Base-by-base conservation (phyloP, 208 protist species). In the Kentomonas sorsogonicus region DNA sequence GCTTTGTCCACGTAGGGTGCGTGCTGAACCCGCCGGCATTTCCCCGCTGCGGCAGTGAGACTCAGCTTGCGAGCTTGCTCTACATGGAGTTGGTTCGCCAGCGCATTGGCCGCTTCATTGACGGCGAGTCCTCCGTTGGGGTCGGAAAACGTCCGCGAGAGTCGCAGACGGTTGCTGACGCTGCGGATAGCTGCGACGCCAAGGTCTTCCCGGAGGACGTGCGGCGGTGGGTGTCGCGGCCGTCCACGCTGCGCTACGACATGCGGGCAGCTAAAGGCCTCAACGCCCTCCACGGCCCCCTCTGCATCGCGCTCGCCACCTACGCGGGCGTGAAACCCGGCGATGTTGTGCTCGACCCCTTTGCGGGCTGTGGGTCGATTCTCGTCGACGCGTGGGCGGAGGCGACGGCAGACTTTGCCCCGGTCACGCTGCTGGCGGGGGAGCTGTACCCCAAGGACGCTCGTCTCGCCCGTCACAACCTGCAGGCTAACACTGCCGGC, bases 241-340 rank as follows among this genome's bases (percentile, higher is more conserved):
- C 57, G 4, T 54, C 53, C 7, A 55, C 57, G 22, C 36, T 63
- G 22, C 68, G 63, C 29, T 53, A 74, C 18, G 73, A 81, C 29
- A 45, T 80, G 25, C 72, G 78, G 1, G 38, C 52, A 22, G 20
- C 44, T 20, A 80, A 80, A 44, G 70, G 78, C 1, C 62, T 65
- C 13, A 78, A 79, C 53, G 69, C 78, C 10, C 80, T 85, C 73
- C 48, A 68, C 31, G 59, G 66, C 0, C 29, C 66, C 29, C 39
- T 85, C 4, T 72, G 69, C 27, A 26, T 13, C 1, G 63, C 70
- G 1, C 53, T 80, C 2, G 58, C 64, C 31, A 33, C 25, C 23
- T 80, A 74, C 59, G 66, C 69, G 7, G 63, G 15, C 18, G 2
- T 79, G 0, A 22, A 48, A 0, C 13, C 26, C 10, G 48, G 36